phyloP scores from a whole-genome alignment of 139 green algal species.

The Astrephomene gubernaculifera region DNA sequence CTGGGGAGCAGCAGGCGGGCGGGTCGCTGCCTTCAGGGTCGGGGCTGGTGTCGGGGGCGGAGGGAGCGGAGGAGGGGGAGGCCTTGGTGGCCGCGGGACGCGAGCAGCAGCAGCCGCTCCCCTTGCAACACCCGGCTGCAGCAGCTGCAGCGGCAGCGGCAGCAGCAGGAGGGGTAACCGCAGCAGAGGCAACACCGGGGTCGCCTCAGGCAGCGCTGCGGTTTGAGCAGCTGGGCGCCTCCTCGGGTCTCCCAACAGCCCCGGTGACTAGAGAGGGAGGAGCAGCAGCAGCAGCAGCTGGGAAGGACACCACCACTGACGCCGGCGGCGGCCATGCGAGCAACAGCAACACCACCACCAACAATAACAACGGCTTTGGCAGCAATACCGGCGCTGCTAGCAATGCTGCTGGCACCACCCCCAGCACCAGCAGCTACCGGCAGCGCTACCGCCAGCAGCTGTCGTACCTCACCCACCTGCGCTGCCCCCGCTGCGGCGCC shows the following conservation, averaged over 20 bases:
- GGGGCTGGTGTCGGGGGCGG: too few relatives aligned
- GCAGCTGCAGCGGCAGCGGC: neutral
- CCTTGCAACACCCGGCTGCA: neutral
- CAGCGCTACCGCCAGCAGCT: neutral
- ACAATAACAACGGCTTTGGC: neutral
- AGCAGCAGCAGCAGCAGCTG: neutral
- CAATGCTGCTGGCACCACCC: neutral
- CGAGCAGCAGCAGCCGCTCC: too few relatives aligned
- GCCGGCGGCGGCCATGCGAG: neutral
- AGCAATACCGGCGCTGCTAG: neutral
- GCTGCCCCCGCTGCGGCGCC: slow-evolving; percentile 59
- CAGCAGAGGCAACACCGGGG: neutral
- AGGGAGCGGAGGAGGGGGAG: too few relatives aligned
- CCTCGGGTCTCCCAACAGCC: neutral
- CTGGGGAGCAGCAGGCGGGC: too few relatives aligned
- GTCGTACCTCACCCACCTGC: slow-evolving; percentile 20
- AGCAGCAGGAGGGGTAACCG: neutral
- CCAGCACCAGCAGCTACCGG: neutral
- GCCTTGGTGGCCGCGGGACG: too few relatives aligned
- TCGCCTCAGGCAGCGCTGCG: neutral
- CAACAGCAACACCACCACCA: neutral
- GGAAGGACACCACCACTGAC: neutral
- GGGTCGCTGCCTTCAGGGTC: neutral
- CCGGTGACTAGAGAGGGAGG: too few relatives aligned
- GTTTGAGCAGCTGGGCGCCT: neutral